Evolutionary conservation across 495 filamentous ascomycete genomes (phyloP).

Genomic region (Poronia punctata): DNA sequence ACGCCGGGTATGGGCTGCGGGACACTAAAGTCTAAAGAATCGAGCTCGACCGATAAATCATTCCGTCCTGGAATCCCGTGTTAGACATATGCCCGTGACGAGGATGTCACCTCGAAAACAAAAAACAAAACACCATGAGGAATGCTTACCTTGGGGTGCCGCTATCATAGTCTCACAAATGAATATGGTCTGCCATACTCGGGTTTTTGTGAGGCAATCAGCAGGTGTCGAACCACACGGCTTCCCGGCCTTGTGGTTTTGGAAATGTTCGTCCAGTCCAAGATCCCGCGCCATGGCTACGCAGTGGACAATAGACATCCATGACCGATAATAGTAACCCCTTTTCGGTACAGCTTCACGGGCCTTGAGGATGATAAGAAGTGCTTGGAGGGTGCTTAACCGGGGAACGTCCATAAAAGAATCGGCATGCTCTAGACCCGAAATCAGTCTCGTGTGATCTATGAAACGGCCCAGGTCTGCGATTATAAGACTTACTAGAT

Average conservation of each 20-base stretch:
- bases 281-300: constrained; percentile 92
- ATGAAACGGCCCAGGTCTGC: no score
- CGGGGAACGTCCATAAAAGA: constrained; percentile 94
- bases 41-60: constrained; percentile 67
- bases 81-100: no score
- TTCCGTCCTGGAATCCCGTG: constrained; percentile 57
- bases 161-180: constrained; percentile 89
- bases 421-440: constrained; percentile 78
- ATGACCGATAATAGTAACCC: constrained; percentile 95
- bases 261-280: constrained; percentile 81
- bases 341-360: constrained; percentile 84
- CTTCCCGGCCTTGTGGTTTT: constrained; percentile 63
- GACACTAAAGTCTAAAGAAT: constrained; percentile 70
- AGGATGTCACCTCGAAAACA: no score
- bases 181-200: constrained; percentile 89
- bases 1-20: constrained; percentile 55
- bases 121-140: no score
- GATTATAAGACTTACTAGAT: constrained; percentile 66
- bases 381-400: constrained; percentile 86
- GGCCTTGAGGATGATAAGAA: constrained; percentile 84
- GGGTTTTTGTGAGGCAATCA: constrained; percentile 77
- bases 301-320: constrained; percentile 92
- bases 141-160: constrained; percentile 85
- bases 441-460: no score
- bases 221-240: constrained; percentile 58